Base-by-base conservation (phyloP, 2,329 filamentous ascomycete species). In the Fusarium coffeatum region DNA sequence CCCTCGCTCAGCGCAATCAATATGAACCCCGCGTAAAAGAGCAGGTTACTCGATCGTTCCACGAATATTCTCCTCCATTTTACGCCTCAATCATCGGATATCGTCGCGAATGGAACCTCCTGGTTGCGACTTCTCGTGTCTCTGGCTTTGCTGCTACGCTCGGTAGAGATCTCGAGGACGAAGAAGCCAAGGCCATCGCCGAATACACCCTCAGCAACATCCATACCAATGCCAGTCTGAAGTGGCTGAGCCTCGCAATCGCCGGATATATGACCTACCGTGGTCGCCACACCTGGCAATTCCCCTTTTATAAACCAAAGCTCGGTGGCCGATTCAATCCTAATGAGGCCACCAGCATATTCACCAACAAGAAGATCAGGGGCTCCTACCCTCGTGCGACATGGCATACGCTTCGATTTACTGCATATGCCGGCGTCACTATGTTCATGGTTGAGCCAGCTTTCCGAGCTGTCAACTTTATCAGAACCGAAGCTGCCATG, bases 181-280 rank as follows among this genome's bases (percentile, higher is more conserved):
- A 71, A n/a, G 80, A 83, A 67, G 76, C 78, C 13, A 76, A 76
- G 41, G 79, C 77, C 27, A 68, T 83, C 41, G 72, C 76, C 16
- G 78, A 80, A 61, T 74, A 80, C 63, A 76, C 76, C 25, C 61
- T 78, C 47, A 72, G 70, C 28, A 76, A 75, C 54, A 72, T 80
- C 23, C 72, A 77, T 46, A 78, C 74, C 37, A 78, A 77, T n/a
- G 59, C 77, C 9, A 60, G 75, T 15, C 78, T 76, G 69, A 73
- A 74, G 54, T 68, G 73, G 61, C 73, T 78, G 20, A 64, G 69
- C 8, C 11, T 76, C 15, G 74, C 71, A 32, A 40, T 76, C 20
- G 74, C 74, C 15, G 74, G 64, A 20, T 76, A 74, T 37, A 73
- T 76, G 72, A 76, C 74, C 20, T 76, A 74, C 41, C 74, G 74